Base-by-base conservation (phyloP, 257 asterid genomes). In the Echites panduratus region DNA sequence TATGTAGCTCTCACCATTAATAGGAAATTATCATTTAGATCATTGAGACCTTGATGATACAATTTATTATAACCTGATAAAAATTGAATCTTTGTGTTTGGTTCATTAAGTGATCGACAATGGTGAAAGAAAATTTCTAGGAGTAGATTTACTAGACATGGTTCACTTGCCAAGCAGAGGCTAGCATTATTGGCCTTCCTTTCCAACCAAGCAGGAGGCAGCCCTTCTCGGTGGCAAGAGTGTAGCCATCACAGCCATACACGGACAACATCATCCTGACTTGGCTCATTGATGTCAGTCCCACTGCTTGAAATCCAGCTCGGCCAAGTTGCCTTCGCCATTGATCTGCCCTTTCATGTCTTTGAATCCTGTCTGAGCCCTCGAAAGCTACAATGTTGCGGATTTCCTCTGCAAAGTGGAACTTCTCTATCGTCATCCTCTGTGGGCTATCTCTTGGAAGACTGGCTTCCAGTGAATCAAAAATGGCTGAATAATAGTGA, bases 171-270 rank as follows among this genome's bases (percentile, higher is more conserved):
- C 93, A 88, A 1, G 93, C 86, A 0, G 89, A 85, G 24, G 93
- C 90, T 7, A 84, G 58, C 91, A 88, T 86, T 67, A 88, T 82
- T 8, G 91, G 82, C 77, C 87, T 83, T 68, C 95, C 95, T 80
- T 83, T 88, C 95, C 95, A 86, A 70, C 95, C 91, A 29, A 88
- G 87, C 68, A 82, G 83, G 64, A 88, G 85, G 79, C 88, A 83
- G 0, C 91, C 91, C 75, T 88, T 88, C 35, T 88, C 90, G 57
- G 71, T 73, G 7, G 26, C 78, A 52, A 86, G 73, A 35, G 84
- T 86, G 66, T 81, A 88, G 26, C 88, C 87, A 62, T 84, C 86
- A 65, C 77, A 75, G 35, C 85, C 88, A 75, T 81, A 86, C 26
- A 72, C 79, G n/a, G 82, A 68, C 44, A 86, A 59, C 88, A 84